Evolutionary conservation across 2,329 filamentous ascomycete species (phyloP).

Genomic region (Cordyceps cateniannulata): DNA sequence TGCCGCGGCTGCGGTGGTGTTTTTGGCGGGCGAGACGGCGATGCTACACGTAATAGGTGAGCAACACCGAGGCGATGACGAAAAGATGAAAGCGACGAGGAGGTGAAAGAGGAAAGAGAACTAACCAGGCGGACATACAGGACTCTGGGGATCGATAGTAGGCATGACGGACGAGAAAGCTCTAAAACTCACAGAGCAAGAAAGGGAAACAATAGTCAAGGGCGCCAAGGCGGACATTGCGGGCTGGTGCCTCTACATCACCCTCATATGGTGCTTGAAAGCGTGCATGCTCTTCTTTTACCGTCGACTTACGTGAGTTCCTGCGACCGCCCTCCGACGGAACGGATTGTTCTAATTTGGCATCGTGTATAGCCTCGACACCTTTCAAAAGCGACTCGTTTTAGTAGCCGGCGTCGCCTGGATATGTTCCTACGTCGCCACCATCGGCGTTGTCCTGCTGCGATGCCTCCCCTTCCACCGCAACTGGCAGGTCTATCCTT

Average conservation of each 20-base stretch:
- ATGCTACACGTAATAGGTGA: conserved; percentile 30
- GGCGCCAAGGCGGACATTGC: conserved; percentile 20
- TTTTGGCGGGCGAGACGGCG: conserved; percentile 26
- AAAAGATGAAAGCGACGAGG: not conserved
- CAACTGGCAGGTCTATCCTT: conserved; percentile 22
- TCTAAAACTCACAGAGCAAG: conserved; percentile 10
- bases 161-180: conserved; percentile 19
- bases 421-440: conserved; percentile 15
- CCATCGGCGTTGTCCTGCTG: conserved; percentile 18
- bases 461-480: conserved; percentile 19
- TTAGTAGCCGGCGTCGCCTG: conserved; percentile 16
- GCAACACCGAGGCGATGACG: not conserved
- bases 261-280: conserved; percentile 33
- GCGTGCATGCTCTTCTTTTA: conserved; percentile 33
- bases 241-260: conserved; percentile 31
- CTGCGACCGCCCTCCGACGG: not conserved
- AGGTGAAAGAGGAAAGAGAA: not conserved
- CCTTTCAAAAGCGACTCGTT: conserved; percentile 18
- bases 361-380: conserved; percentile 14
- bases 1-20: conserved; percentile 27
- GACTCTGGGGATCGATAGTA: conserved; percentile 19
- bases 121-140: conserved; percentile 15
- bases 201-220: conserved; percentile 16
- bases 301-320: conserved; percentile 30
- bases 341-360: not conserved